Percentiles rank a stretch among this genome's conserved stretches.
Conservation (phyloP, 345 rosid genomes). For the Orychophragmus violaceus region DNA sequence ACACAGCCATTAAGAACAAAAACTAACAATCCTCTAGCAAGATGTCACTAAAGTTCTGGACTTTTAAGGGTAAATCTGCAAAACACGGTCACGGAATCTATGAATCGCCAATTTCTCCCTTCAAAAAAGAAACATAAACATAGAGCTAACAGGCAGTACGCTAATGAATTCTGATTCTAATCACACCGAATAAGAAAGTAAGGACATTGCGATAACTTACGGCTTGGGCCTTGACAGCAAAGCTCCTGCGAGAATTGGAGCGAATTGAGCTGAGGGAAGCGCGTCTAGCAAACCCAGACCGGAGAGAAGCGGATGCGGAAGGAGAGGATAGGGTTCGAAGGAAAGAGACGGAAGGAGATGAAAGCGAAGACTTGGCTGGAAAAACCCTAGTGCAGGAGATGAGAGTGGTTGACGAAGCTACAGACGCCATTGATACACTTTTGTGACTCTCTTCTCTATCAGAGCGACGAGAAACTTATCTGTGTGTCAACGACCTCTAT, state of each 20-base stretch:
- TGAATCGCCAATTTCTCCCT: background rate
- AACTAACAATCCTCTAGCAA: background rate
- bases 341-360: slow-evolving; percentile 34
- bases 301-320: slow-evolving; percentile 43
- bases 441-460: background rate
- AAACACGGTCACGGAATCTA: background rate
- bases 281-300: slow-evolving; percentile 39
- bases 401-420: slow-evolving; percentile 56
- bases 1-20: too few relatives aligned
- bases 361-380: slow-evolving; percentile 32
- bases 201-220: slow-evolving; percentile 32
- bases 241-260: slow-evolving; percentile 43
- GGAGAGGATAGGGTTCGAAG: slow-evolving; percentile 42
- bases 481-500: slow-evolving; percentile 6
- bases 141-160: background rate
- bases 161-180: background rate
- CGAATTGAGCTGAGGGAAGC: slow-evolving; percentile 35
- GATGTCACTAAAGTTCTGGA: background rate
- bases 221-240: slow-evolving; percentile 53
- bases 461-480: slow-evolving; percentile 17
- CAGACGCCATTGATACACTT: slow-evolving; percentile 54
- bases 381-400: slow-evolving; percentile 42
- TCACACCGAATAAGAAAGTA: background rate
- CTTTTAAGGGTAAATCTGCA: background rate
- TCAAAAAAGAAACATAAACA: background rate